phyloP scores from a whole-genome alignment of 139 green algal genomes.

The Parachlorella kessleri region DNA sequence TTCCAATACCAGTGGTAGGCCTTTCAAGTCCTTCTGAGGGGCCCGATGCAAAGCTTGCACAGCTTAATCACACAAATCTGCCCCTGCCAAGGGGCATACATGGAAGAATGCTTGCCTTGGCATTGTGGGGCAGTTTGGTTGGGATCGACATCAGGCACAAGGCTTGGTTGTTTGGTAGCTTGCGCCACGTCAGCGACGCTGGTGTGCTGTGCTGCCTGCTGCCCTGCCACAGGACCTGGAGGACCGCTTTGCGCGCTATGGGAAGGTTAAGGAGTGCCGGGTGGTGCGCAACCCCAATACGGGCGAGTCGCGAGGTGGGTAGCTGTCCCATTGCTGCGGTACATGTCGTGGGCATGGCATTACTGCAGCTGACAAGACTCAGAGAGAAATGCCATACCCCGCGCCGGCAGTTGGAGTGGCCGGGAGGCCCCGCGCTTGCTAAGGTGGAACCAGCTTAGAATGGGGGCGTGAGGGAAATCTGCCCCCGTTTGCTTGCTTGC shows the following conservation, averaged over 20 bases:
- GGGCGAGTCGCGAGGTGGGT: conserved; percentile 53
- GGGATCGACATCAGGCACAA: conserved; percentile 30
- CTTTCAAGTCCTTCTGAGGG: too few relatives aligned
- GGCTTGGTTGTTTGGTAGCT: not conserved
- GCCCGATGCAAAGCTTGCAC: too few relatives aligned
- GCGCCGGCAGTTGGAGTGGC: not conserved
- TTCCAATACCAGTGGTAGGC: too few relatives aligned
- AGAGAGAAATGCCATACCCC: not conserved
- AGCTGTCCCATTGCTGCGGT: too few relatives aligned
- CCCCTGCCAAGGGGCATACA: too few relatives aligned
- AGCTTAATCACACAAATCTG: too few relatives aligned
- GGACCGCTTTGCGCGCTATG: conserved; percentile 48
- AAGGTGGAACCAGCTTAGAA: too few relatives aligned
- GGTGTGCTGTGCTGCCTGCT: not conserved
- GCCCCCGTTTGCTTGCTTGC: too few relatives aligned
- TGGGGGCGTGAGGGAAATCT: not conserved
- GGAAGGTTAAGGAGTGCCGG: conserved; percentile 47
- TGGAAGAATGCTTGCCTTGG: too few relatives aligned
- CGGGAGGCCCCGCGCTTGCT: not conserved
- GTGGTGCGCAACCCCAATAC: conserved; percentile 61
- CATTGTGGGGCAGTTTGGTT: too few relatives aligned
- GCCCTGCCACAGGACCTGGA: conserved; percentile 36
- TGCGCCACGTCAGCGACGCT: not conserved
- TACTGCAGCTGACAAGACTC: too few relatives aligned
- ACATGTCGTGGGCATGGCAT: too few relatives aligned